Evolutionary conservation across 768 basidiomycete species (phyloP), one percentile per base, ranked within the genome.

Genomic region (Suillus alpinus): DNA sequence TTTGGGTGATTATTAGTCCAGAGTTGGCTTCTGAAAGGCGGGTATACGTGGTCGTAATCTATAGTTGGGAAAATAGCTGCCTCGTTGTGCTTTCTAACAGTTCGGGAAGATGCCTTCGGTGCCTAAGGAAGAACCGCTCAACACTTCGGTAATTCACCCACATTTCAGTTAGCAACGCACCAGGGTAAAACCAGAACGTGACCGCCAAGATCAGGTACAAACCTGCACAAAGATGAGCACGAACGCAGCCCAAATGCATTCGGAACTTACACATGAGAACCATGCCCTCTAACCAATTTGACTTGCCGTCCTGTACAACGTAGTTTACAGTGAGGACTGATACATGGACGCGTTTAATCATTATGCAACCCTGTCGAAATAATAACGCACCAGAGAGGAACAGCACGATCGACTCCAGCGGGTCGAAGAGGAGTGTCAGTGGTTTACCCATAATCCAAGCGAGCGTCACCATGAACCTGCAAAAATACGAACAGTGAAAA

Each of bases 221-320:
- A 61, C 80, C 81, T 82, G 40, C 4, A 40, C 39, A 59, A 6
- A 7, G 29, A 14, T 16, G 29, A 32, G 41, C 43, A 72, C 13
- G 8, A 34, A 29, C n/a, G 16, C 44, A 49, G 52, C 36, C 26
- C 10, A 34, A 39, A 46, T 14, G 14, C 1, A 18, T 40, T 20
- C 12, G 50, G 31, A 7, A 70, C 78, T 52, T 64, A 83, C 87
- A 85, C 59, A 92, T 83, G n/a, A 93, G 80, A 59, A 92, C 86
- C 66, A 86, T 73, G 26, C 92, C 93, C 73, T 96, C 94, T n/a
- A 97, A 79, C 87, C 94, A 97, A 72, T 95, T 96, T 32, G 88
- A 91, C 69, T 86, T 90, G 13, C 94, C 94, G 66, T 97, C 95
- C 53, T 86, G 83, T 6, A 95, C 83, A 23, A 89, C 87, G 68